Conservation (phyloP, 116 monocot species). For the Iris pallida region DNA sequence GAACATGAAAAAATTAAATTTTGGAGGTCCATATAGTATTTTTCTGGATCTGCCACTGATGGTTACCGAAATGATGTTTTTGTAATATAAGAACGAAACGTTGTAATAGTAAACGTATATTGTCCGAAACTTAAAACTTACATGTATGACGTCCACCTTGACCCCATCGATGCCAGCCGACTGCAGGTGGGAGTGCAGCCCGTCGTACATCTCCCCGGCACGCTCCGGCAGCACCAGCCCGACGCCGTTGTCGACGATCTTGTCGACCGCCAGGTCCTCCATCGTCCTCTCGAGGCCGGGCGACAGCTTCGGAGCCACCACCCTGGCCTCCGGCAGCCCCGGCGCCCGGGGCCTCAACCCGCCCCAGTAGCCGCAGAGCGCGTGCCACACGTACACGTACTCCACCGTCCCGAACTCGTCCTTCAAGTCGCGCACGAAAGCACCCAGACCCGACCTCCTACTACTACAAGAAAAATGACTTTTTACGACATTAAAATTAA, state of each 20-base stretch:
- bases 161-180: conserved; percentile 66
- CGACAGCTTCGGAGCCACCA: conserved; percentile 49
- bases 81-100: too few species aligned
- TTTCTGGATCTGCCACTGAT: too few species aligned
- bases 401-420: conserved; percentile 39
- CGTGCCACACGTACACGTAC: conserved; percentile 89
- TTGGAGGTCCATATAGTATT: too few species aligned
- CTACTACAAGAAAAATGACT: too few species aligned
- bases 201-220: conserved; percentile 52
- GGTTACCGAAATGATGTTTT: too few species aligned
- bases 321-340: conserved; percentile 40
- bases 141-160: conserved; percentile 92
- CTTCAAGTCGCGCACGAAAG: conserved; percentile 57
- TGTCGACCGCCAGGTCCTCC: conserved; percentile 85
- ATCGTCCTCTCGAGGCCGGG: conserved; percentile 67
- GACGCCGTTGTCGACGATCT: conserved; percentile 74
- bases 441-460: conserved; percentile 43
- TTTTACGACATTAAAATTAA: too few species aligned
- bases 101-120: too few species aligned
- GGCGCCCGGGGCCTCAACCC: conserved; percentile 43
- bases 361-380: conserved; percentile 91
- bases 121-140: too few species aligned
- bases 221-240: conserved; percentile 58
- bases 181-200: conserved; percentile 58
- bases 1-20: too few species aligned